Conservation (phyloP, 257 asterid species). For the Solanum virginianum region DNA sequence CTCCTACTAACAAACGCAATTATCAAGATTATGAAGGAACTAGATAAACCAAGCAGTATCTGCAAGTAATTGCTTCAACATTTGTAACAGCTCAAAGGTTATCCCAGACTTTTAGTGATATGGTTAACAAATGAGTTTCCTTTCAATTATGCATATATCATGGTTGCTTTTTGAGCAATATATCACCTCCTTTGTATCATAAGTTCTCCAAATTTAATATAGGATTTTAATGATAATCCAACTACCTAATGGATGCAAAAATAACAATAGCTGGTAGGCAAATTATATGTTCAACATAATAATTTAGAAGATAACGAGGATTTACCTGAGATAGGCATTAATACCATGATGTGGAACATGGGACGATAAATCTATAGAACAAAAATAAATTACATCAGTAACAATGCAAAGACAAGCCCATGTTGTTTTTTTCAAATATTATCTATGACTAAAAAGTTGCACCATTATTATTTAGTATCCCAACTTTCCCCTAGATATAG, state of each 20-base stretch:
- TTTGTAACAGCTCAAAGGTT: background rate
- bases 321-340: background rate
- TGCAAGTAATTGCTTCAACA: background rate
- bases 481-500: background rate
- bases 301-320: background rate
- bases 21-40: background rate
- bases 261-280: background rate
- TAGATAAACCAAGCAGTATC: background rate
- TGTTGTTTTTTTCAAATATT: background rate
- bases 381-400: background rate
- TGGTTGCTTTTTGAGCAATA: background rate
- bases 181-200: background rate
- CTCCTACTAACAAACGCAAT: background rate
- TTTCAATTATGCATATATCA: background rate
- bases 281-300: background rate
- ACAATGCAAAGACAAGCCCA: background rate
- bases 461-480: background rate
- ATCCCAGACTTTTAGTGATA: background rate
- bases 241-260: background rate
- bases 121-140: background rate
- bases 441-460: background rate
- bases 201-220: background rate
- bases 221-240: background rate
- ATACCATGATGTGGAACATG: background rate
- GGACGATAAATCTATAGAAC: background rate